Conservation (phyloP, 2,329 filamentous ascomycete genomes). For the Cercospora berteroae region DNA sequence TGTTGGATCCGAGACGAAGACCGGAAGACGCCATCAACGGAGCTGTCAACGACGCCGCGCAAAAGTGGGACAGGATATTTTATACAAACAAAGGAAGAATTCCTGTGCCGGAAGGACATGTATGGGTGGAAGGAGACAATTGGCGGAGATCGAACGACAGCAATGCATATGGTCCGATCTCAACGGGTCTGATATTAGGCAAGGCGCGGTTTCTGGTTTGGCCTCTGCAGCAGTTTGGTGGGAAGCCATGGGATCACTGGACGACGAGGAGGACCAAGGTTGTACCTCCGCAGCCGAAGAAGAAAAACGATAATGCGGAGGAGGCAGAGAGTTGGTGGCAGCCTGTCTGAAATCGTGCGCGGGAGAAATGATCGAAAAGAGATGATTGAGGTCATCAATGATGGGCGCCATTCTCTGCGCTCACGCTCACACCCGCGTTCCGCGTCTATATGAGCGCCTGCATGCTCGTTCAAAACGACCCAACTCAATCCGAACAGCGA, state of each 20-base stretch:
- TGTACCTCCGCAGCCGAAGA: constrained; percentile 28
- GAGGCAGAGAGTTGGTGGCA: constrained; percentile 12
- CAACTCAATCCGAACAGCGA: neutral
- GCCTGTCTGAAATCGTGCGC: constrained; percentile 4
- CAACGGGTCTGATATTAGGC: constrained; percentile 69
- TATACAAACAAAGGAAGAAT: constrained; percentile 39
- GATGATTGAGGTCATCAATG: neutral
- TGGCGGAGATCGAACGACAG: constrained; percentile 73
- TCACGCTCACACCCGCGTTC: neutral
- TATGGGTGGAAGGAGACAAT: constrained; percentile 95
- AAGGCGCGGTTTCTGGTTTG: constrained; percentile 70
- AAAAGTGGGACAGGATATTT: constrained; percentile 31
- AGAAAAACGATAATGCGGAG: constrained; percentile 16
- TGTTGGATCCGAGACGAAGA: constrained; percentile 50
- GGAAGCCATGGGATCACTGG: constrained; percentile 56
- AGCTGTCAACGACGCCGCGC: constrained; percentile 28
- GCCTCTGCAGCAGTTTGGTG: constrained; percentile 61
- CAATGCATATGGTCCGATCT: constrained; percentile 77
- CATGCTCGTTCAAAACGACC: neutral
- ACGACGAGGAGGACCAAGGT: constrained; percentile 44
- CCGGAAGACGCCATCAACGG: constrained; percentile 40
- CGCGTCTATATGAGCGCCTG: neutral
- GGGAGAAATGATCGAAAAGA: neutral
- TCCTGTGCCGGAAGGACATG: constrained; percentile 74
- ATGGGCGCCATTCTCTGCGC: neutral